Evolutionary conservation across 208 protist species (phyloP).

Genomic region (Leishmania amazonensis): DNA sequence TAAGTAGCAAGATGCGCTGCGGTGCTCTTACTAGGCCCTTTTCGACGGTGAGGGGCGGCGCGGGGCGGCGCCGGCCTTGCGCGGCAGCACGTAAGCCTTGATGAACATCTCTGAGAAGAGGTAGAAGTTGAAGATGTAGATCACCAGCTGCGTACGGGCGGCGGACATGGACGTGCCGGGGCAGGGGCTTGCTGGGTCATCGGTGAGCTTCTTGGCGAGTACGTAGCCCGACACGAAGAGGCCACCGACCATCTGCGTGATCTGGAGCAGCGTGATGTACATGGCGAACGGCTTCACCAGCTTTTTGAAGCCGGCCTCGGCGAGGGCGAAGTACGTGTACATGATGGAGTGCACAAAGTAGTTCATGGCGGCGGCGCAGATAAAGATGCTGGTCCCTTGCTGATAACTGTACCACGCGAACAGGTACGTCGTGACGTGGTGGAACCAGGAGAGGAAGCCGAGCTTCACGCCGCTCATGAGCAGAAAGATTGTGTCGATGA

Average conservation of each 20-base stretch:
- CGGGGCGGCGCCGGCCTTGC: conserved; percentile 16
- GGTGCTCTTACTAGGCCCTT: conserved; percentile 14
- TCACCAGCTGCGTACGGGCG: conserved; percentile 60
- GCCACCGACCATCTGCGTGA: conserved; percentile 94
- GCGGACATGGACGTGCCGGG: conserved; percentile 42
- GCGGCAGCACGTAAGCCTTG: conserved; percentile 73
- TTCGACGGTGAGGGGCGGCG: conserved; percentile 15
- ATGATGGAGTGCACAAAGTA: conserved; percentile 95
- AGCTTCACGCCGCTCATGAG: conserved; percentile 73
- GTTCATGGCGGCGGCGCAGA: conserved; percentile 90
- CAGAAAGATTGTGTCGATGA: conserved; percentile 87
- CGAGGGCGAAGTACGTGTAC: conserved; percentile 95
- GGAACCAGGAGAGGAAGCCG: conserved; percentile 90
- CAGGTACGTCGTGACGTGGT: conserved; percentile 92
- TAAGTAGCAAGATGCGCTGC: conserved; percentile 2
- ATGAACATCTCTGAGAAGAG: conserved; percentile 94
- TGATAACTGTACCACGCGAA: conserved; percentile 90
- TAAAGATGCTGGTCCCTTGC: conserved; percentile 53
- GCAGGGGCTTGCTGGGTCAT: background rate
- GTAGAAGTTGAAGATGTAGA: conserved; percentile 94
- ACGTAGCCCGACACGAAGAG: conserved; percentile 76
- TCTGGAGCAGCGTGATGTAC: conserved; percentile 90
- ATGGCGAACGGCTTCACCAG: conserved; percentile 80
- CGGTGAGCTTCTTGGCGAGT: conserved; percentile 35
- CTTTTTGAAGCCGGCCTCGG: conserved; percentile 64